Percentiles rank a stretch among this genome's conserved stretches.
Evolutionary conservation across 352 stramenopile genomes (phyloP).

Genomic region (Phytophthora fragariaefolia): DNA sequence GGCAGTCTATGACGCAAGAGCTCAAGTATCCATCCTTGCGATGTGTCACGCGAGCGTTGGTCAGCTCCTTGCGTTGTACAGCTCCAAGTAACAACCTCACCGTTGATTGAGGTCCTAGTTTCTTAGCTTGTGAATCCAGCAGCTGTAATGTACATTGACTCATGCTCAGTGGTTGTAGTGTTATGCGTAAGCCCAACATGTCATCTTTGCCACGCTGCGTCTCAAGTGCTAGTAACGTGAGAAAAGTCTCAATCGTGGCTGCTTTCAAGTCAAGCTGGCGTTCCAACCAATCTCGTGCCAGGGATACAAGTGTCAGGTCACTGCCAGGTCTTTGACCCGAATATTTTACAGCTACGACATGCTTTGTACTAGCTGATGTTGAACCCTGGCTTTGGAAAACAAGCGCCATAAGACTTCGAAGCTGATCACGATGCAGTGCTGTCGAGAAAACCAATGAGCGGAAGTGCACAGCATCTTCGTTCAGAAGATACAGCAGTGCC

Average conservation of each 20-base stretch:
- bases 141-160: slow-evolving; percentile 61
- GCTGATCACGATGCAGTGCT: slow-evolving; percentile 60
- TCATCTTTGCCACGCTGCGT: slow-evolving; percentile 27
- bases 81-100: slow-evolving; percentile 46
- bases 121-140: slow-evolving; percentile 57
- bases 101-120: slow-evolving; percentile 38
- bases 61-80: slow-evolving; percentile 32
- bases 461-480: slow-evolving; percentile 73
- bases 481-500: slow-evolving; percentile 67
- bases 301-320: slow-evolving; percentile 41
- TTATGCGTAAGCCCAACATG: slow-evolving; percentile 27
- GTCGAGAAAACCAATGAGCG: slow-evolving; percentile 79
- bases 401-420: slow-evolving; percentile 50
- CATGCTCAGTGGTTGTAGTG: slow-evolving; percentile 57
- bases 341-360: slow-evolving; percentile 42
- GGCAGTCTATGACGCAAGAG: slow-evolving; percentile 56
- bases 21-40: slow-evolving; percentile 72
- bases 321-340: slow-evolving; percentile 14
- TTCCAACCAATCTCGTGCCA: slow-evolving; percentile 71
- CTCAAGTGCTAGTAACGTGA: slow-evolving; percentile 64
- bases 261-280: slow-evolving; percentile 73
- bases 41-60: slow-evolving; percentile 33
- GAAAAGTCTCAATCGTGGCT: slow-evolving; percentile 79
- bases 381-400: slow-evolving; percentile 37
- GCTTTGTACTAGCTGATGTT: slow-evolving; percentile 9